These are phyloP conservation scores for Russula sp. DNA, from an alignment of 768 basidiomycete genomes.

Conservation along the genomic window DNA sequence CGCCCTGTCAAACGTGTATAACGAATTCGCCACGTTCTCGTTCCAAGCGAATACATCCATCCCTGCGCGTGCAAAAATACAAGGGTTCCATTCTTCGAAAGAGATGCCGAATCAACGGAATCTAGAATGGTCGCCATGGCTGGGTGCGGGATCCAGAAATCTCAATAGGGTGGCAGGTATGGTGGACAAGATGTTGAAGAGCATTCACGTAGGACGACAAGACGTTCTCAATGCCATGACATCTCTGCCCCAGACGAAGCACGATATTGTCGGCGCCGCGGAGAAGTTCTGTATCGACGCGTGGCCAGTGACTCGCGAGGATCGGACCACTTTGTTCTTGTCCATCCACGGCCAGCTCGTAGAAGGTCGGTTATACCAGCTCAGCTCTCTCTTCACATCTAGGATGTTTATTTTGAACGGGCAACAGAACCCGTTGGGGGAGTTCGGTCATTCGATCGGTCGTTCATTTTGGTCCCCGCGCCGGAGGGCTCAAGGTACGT, in stretches of 20 bases:
- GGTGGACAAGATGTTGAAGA: constrained; percentile 54
- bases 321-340: constrained; percentile 50
- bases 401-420: not conserved
- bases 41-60: constrained; percentile 81
- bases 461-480: constrained; percentile 81
- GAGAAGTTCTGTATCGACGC: constrained; percentile 86
- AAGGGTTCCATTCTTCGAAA: constrained; percentile 55
- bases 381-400: not conserved
- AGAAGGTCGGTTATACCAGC: constrained; percentile 57
- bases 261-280: constrained; percentile 72
- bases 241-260: constrained; percentile 69
- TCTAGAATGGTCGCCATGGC: constrained; percentile 72
- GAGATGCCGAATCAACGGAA: constrained; percentile 79
- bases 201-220: constrained; percentile 68
- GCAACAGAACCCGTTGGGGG: constrained; percentile 62
- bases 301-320: constrained; percentile 66
- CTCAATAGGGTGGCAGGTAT: constrained; percentile 58
- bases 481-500: constrained; percentile 78
- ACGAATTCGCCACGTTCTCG: constrained; percentile 86
- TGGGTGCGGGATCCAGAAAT: constrained; percentile 65
- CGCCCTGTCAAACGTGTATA: constrained; percentile 65
- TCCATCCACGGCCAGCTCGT: constrained; percentile 86
- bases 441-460: constrained; percentile 87
- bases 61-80: constrained; percentile 68
- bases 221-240: constrained; percentile 53